A percentile compares a stretch with the other conserved stretches of the same genome.
Conservation (phyloP, 352 stramenopile species). For the Phytopythium cucurbitacearum region DNA sequence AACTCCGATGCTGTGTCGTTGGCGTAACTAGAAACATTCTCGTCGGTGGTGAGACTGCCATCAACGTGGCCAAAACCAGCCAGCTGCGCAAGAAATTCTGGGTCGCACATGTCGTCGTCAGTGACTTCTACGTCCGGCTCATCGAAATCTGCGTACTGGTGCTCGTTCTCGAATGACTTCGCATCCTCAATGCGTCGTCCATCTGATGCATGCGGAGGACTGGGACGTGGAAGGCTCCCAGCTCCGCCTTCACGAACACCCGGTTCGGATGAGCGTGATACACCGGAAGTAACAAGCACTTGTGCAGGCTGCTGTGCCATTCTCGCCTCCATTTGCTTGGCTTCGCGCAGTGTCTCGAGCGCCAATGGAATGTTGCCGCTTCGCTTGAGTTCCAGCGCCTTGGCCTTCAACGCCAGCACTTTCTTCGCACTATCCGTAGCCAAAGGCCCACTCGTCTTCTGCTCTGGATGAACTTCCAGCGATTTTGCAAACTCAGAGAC, state of each 20-base stretch:
- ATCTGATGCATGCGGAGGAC: too few species aligned
- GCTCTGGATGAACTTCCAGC: too few species aligned
- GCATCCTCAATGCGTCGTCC: not conserved
- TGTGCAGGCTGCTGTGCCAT: not conserved
- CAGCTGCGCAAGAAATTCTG: constrained; percentile 61
- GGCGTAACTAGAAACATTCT: not conserved
- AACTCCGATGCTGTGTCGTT: constrained; percentile 2
- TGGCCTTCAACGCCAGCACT: constrained; percentile 45
- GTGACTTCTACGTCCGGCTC: constrained; percentile 56
- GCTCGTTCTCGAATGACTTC: not conserved
- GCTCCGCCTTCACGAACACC: too few species aligned
- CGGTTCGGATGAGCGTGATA: too few species aligned
- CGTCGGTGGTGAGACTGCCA: not conserved
- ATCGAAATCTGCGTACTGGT: constrained; percentile 7
- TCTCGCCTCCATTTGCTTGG: constrained; percentile 46
- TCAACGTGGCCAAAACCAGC: constrained; percentile 35
- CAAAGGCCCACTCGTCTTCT: not conserved
- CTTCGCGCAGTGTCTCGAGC: constrained; percentile 52
- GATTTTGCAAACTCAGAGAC: not conserved
- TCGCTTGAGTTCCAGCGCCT: constrained; percentile 53
- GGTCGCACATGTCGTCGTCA: constrained; percentile 74
- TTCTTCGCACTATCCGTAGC: constrained; percentile 4
- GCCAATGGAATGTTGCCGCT: constrained; percentile 46
- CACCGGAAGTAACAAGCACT: too few species aligned
- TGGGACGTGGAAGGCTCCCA: too few species aligned